Base-by-base conservation (phyloP, 345 rosid species). In the Melastoma malabathricum region DNA sequence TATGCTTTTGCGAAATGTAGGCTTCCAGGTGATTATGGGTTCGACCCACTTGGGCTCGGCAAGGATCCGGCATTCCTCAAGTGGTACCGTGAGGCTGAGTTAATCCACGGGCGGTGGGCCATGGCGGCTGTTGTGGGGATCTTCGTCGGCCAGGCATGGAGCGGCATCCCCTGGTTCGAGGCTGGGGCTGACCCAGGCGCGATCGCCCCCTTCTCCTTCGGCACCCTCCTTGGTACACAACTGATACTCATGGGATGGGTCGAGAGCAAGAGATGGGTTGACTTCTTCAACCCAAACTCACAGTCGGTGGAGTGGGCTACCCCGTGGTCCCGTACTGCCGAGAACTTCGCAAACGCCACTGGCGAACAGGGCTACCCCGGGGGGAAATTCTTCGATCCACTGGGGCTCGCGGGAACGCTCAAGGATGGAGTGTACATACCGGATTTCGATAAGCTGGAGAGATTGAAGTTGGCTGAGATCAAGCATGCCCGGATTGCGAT, bases 301-400 rank as follows among this genome's bases (percentile, higher is more conserved):
- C 98, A 90, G 46, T 80, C 98, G 0, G 83, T 90, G 31, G 96
- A 90, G 49, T 90, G 98, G 98, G 98, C 98, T 0, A 90, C 96
- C 0, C 98, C 98, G 0, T 90, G 98, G 98, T 90, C 98, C 1
- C 79, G 62, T 57, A 90, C 95, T 0, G 79, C 98, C 0, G 95
- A 84, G 81, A 90, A 90, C 57, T 90, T 90, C 16, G 78, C 87
- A 0, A 90, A 90, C 27, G 73, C 82, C 2, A 90, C 98, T 0
- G 96, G 98, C 0, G 96, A 90, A 2, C 98, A 90, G 52, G 98
- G 98, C 0, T 90, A 90, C n/a, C 98, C 98, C 0, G 98, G 98
- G 0, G 98, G 98, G 20, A 84, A 83, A 60, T 90, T 90, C 77
- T 90, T 90, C 41, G 98, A 90, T 56, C 98, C 98, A 1, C 58